Evolutionary conservation across 2,329 filamentous ascomycete species (phyloP).

Genomic region (Colletotrichum karsti): DNA sequence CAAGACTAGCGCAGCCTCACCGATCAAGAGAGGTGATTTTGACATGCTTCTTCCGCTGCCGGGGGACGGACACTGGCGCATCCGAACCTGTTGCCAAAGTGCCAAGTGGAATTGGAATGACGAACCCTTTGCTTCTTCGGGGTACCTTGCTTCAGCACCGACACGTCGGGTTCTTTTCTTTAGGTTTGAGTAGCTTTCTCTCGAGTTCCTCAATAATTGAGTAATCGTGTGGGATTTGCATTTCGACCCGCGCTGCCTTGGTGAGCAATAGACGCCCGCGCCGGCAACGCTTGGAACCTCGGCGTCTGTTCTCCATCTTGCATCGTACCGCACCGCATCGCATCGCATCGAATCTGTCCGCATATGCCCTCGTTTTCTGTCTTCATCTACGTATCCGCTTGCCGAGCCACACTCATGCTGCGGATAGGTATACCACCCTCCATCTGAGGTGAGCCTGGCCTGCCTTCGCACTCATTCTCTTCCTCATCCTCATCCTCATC

Average conservation of each 20-base stretch:
- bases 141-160: neutral
- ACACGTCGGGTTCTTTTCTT: neutral
- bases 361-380: neutral
- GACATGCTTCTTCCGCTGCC: neutral
- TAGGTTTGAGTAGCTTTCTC: too few relatives aligned
- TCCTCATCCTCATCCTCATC: neutral
- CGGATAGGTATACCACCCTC: constrained; percentile 24
- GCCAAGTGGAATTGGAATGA: constrained; percentile 9
- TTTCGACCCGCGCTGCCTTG: neutral
- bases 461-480: neutral
- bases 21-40: neutral
- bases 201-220: neutral
- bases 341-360: neutral
- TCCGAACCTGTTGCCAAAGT: neutral
- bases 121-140: constrained; percentile 2
- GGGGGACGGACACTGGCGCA: neutral
- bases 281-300: neutral
- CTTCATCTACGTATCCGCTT: neutral
- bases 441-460: neutral
- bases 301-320: constrained; percentile 5
- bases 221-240: neutral
- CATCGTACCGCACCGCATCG: neutral
- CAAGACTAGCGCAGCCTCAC: neutral
- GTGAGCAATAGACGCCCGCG: constrained; percentile 8
- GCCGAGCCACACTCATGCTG: neutral